Base-by-base conservation (phyloP, 257 asterid genomes). In the Gentiana macrophylla region DNA sequence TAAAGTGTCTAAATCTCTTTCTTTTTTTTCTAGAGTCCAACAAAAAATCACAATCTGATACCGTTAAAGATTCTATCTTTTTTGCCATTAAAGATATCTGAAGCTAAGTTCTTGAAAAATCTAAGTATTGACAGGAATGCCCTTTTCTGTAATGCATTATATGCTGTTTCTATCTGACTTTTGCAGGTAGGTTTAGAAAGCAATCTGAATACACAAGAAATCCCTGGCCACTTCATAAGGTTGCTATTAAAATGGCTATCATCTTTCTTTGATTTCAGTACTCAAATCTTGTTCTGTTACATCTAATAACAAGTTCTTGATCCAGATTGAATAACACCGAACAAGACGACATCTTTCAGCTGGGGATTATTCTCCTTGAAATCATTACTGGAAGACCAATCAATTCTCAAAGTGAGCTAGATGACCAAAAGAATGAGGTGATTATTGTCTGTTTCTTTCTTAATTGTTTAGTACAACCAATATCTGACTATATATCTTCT, bases 351-450 rank as follows among this genome's bases (percentile, higher is more conserved):
- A 83, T 88, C 9, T 77, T 80, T 61, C 80, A 72, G 67, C 80
- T 92, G 47, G 99, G 99, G 59, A 72, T 77, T 1, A 83, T 85
- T 67, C 74, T 88, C 32, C 69, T 86, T 35, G 95, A 86, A 67
- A 70, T 77, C 37, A 74, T 92, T 54, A 78, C 75, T 11, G 95
- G 97, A 50, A 72, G 67, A 71, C 87, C 86, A 49, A 68, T 73
- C 69, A 79, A 59, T 47, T 84, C 94, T n/a, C 77, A 64, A 8
- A 77, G 78, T 32, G 92, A 92, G 59, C 24, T 76, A 56, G 74
- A 85, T 24, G 89, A 81, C 73, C 78, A 85, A 32, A 80, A 72
- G 59, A 75, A 76, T 64, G 86, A 89, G 97, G 97, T 86, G 73
- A 34, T 8, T 6, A 38, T 59, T 55, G 4, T 33, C 6, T n/a